Base-by-base conservation (phyloP, 495 filamentous ascomycete species). In the Arthonia radiata region DNA sequence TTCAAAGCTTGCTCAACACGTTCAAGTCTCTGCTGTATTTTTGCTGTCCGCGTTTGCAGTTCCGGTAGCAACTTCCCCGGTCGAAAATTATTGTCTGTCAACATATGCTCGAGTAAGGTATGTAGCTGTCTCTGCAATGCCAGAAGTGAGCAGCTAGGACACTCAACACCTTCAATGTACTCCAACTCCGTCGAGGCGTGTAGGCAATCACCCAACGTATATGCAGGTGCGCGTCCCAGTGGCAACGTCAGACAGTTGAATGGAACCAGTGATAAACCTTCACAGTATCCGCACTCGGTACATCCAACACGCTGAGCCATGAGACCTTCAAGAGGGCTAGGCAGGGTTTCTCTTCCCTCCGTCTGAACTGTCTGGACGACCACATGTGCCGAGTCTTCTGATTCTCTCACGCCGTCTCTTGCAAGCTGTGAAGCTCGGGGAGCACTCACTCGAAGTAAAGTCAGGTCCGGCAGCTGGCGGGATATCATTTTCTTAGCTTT, bases 161-260 rank as follows among this genome's bases (percentile, higher is more conserved):
- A 99, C 37, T 93, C 72, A 10, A 94, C 81, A 0, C 75, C 77
- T 37, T 71, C 63, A 36, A 94, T 90, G 1, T 57, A 46, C 39
- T 94, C 89, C 14, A 94, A 51, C 10, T 64, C 58, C 29, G 81
- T 89, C 41, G 79, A 92, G 26, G 78, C 66, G 39, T 80, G 71
- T 17, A 99, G 51, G 37, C 78, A 78, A 23, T 82, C 70, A 26
- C 62, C 59, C 1, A 99, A 40, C 34, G 72, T 60, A 35, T 72
- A 71, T 27, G 54, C 44, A 21, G 35, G 47, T 34, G 40, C 43
- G 10, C 52, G 52, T 4, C 67, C 72, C 0, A 93, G 59, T 18
- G 65, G 73, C 0, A 99, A 63, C 4, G 89, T 93, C 28, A 99
- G 50, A 42, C 79, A 92, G 37, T 89, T 92, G 56, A 93, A 94